A percentile compares a stretch with the other conserved stretches of the same genome.
Conservation (phyloP, 495 filamentous ascomycete species). For the Acidiella bohemica region DNA sequence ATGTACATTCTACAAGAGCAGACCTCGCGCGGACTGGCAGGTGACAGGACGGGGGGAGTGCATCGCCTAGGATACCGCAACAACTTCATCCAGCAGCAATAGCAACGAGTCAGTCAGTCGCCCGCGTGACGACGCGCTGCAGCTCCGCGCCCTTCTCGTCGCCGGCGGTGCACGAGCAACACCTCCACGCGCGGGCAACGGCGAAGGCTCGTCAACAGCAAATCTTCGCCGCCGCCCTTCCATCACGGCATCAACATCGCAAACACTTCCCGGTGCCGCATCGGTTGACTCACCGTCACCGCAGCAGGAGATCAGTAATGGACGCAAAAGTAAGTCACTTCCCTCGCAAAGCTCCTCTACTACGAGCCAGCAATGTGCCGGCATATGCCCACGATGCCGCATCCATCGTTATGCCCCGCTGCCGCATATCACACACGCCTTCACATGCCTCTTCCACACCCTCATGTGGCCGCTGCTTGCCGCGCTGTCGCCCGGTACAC, state of each 20-base stretch:
- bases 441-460: not conserved
- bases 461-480: not conserved
- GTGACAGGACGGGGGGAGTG: too few relatives aligned
- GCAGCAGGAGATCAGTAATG: constrained; percentile 4
- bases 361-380: too few relatives aligned
- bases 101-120: not conserved
- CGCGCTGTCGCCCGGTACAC: not conserved
- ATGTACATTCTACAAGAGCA: too few relatives aligned
- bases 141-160: not conserved
- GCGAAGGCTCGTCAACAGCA: too few relatives aligned
- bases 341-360: not conserved
- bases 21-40: too few relatives aligned
- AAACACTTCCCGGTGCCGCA: not conserved
- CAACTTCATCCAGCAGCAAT: constrained; percentile 6
- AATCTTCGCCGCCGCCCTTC: too few relatives aligned
- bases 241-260: too few relatives aligned
- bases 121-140: constrained; percentile 1
- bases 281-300: not conserved
- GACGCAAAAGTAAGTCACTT: constrained; percentile 20
- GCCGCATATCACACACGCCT: not conserved
- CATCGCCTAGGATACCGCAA: constrained; percentile 2
- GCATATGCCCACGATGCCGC: too few relatives aligned
- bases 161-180: not conserved
- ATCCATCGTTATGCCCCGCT: not conserved
- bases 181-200: too few relatives aligned